Conservation (phyloP, 371 early-diverging fungal species). For the Capniomyces stellatus region DNA sequence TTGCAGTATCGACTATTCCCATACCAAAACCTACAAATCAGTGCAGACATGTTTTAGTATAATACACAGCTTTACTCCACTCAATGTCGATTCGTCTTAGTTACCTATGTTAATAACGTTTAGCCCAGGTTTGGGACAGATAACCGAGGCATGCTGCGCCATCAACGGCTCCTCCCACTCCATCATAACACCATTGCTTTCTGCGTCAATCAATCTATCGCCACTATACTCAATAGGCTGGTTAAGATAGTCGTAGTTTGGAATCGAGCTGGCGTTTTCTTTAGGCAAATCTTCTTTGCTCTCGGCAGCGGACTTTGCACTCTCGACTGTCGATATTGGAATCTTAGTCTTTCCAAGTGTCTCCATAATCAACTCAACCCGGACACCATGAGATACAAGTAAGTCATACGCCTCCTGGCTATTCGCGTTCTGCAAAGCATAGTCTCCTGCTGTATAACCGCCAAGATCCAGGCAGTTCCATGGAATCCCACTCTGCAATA, state of each 20-base stretch:
- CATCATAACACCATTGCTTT: constrained; percentile 94
- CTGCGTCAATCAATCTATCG: constrained; percentile 63
- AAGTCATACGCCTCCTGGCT: constrained; percentile 39
- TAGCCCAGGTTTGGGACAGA: constrained; percentile 46
- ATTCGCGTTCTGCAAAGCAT: constrained; percentile 32
- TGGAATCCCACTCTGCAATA: constrained; percentile 30
- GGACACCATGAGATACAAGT: constrained; percentile 64
- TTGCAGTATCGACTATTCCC: constrained; percentile 67
- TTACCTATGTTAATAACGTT: constrained; percentile 36
- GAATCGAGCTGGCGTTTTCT: constrained; percentile 27
- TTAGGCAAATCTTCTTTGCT: constrained; percentile 8
- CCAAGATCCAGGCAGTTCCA: constrained; percentile 55
- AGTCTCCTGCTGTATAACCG: constrained; percentile 47
- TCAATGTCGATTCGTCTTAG: no score
- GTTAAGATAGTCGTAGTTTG: constrained; percentile 60
- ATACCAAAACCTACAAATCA: constrained; percentile 79
- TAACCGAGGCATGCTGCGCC: constrained; percentile 66
- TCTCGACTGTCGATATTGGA: constrained; percentile 10
- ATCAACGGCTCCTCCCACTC: constrained; percentile 92
- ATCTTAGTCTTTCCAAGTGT: constrained; percentile 17
- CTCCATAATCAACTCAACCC: constrained; percentile 61
- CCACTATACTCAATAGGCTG: constrained; percentile 50
- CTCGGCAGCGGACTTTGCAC: constrained; percentile 5
- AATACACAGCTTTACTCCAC: no score
- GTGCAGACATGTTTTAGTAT: background rate